These are phyloP conservation scores for Aureobasidium subglaciale DNA, from an alignment of 2,329 filamentous ascomycete species.

Conservation along the genomic window DNA sequence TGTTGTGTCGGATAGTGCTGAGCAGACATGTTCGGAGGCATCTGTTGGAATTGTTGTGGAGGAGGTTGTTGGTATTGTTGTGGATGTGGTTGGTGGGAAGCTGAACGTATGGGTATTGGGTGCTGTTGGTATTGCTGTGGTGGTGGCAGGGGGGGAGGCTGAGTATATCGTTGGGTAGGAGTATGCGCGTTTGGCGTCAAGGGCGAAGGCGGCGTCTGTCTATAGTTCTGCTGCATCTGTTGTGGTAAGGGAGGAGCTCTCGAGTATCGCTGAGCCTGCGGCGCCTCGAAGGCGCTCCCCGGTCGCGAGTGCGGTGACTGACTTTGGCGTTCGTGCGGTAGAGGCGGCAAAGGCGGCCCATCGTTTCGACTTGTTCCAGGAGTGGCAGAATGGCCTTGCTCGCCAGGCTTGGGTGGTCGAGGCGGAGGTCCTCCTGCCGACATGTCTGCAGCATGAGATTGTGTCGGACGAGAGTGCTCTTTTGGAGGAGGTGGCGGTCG, in stretches of 20 bases:
- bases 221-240: not conserved
- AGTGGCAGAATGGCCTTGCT: constrained; percentile 24
- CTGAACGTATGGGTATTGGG: constrained; percentile 15
- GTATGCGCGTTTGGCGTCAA: not conserved
- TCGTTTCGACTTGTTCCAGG: constrained; percentile 9
- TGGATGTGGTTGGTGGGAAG: constrained; percentile 9
- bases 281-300: constrained; percentile 21
- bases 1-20: constrained; percentile 16
- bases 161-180: constrained; percentile 17
- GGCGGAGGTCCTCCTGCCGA: constrained; percentile 33
- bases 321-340: constrained; percentile 23
- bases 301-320: constrained; percentile 19
- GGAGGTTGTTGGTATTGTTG: constrained; percentile 17
- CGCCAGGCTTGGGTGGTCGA: constrained; percentile 47
- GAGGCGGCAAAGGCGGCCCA: constrained; percentile 31
- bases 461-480: constrained; percentile 24
- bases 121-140: constrained; percentile 21
- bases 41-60: not conserved
- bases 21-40: constrained; percentile 14
- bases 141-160: constrained; percentile 30
- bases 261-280: not conserved
- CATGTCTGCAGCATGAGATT: constrained; percentile 18
- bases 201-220: not conserved
- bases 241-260: constrained; percentile 7
- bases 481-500: constrained; percentile 30